Percentiles rank a stretch among this genome's conserved stretches.
Conservation (phyloP, 768 basidiomycete species). For the Boletus rubroflammeus region DNA sequence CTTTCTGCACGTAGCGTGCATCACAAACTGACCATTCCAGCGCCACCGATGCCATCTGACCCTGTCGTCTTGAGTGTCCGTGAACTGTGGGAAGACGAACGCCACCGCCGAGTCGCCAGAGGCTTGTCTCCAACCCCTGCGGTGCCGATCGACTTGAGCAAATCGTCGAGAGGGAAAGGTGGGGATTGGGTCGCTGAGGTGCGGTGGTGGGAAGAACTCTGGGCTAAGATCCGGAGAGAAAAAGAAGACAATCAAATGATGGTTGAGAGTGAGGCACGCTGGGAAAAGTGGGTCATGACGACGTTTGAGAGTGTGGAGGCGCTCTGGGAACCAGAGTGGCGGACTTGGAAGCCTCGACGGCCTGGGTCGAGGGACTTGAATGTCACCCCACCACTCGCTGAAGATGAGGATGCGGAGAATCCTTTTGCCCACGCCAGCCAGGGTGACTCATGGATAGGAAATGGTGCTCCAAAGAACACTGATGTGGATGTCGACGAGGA, state of each 20-base stretch:
- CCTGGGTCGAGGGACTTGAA: constrained; percentile 10
- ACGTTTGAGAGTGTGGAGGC: constrained; percentile 88
- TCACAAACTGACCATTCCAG: constrained; percentile 61
- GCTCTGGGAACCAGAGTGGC: constrained; percentile 68
- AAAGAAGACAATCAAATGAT: constrained; percentile 25
- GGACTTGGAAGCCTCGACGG: constrained; percentile 49
- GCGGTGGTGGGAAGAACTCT: constrained; percentile 73
- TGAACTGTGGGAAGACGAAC: constrained; percentile 96
- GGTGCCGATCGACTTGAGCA: constrained; percentile 68
- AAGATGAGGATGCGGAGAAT: constrained; percentile 15
- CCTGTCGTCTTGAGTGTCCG: constrained; percentile 84
- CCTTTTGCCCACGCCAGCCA: constrained; percentile 25
- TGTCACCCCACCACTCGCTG: constrained; percentile 14
- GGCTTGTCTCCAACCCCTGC: constrained; percentile 73
- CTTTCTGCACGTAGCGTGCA: constrained; percentile 70
- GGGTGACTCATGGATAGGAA: constrained; percentile 10
- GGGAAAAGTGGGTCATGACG: constrained; percentile 80
- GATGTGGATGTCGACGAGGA: constrained; percentile 31
- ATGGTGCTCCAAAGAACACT: background rate
- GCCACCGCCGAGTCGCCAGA: constrained; percentile 59
- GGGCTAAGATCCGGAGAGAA: constrained; percentile 53
- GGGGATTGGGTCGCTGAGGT: constrained; percentile 70
- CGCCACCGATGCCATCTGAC: constrained; percentile 49
- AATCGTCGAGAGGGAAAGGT: constrained; percentile 52
- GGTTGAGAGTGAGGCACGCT: constrained; percentile 33